phyloP scores from a whole-genome alignment of 805 yeast genomes.

The Spathaspora gorwiae region DNA sequence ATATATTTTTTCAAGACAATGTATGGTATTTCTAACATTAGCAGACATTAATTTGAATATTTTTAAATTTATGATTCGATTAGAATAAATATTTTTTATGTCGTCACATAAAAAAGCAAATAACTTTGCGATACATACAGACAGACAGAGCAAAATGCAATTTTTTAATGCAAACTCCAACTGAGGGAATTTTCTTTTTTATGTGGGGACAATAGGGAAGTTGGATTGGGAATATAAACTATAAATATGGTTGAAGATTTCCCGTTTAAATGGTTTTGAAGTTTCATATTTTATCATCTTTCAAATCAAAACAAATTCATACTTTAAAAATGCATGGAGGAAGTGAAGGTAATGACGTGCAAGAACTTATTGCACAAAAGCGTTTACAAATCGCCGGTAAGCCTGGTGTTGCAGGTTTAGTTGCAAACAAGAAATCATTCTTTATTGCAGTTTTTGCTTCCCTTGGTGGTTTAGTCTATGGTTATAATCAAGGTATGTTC shows the following conservation, averaged over 20 bases:
- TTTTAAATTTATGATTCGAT: no score
- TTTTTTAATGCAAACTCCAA: neutral
- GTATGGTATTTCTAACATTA: no score
- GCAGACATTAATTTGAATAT: no score
- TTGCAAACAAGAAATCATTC: conserved; percentile 17
- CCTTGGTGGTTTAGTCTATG: conserved; percentile 73
- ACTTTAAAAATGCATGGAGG: conserved; percentile 7
- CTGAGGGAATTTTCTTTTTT: neutral
- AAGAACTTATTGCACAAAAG: conserved; percentile 7
- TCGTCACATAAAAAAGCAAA: neutral
- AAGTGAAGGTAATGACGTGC: conserved; percentile 5
- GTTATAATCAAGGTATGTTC: conserved; percentile 75
- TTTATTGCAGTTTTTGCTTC: conserved; percentile 43
- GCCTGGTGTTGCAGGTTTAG: conserved; percentile 4
- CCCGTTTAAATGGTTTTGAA: neutral
- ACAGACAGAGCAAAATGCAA: no score
- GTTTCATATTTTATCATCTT: neutral
- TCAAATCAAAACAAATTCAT: neutral
- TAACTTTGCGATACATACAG: neutral
- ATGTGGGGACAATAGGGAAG: neutral
- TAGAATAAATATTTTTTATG: no score
- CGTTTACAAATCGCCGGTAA: conserved; percentile 5
- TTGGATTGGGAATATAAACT: neutral
- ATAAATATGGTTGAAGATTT: neutral
- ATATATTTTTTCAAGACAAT: no score